Conservation (phyloP, 2,329 filamentous ascomycete species). For the Sporothrix euskadiensis region DNA sequence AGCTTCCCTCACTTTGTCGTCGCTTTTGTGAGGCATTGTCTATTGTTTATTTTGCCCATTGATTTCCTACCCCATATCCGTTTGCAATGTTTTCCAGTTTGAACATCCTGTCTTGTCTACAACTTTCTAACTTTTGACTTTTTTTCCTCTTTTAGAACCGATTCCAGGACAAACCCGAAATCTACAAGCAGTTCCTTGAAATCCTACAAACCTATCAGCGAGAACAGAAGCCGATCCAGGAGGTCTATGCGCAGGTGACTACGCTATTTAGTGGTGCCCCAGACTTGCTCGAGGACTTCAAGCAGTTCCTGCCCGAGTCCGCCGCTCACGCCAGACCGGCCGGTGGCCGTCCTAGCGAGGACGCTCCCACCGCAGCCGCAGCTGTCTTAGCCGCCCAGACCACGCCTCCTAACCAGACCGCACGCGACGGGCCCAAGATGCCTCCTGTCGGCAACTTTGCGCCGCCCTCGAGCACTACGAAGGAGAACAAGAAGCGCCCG, state of each 20-base stretch:
- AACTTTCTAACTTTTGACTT: background rate
- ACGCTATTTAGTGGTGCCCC: conserved; percentile 89
- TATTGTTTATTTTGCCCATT: background rate
- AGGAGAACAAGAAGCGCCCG: conserved; percentile 87
- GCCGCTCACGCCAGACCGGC: conserved; percentile 60
- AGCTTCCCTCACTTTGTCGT: background rate
- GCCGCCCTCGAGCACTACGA: conserved; percentile 73
- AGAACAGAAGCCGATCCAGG: conserved; percentile 96
- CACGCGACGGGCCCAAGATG: conserved; percentile 70
- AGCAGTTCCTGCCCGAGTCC: conserved; percentile 95
- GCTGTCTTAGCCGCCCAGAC: conserved; percentile 54
- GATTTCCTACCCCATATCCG: background rate
- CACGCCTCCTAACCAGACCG: conserved; percentile 53
- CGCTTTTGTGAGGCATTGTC: background rate
- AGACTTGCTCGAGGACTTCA: conserved; percentile 95
- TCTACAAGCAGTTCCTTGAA: conserved; percentile 98
- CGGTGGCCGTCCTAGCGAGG: conserved; percentile 64
- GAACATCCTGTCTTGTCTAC: background rate
- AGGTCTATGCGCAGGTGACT: conserved; percentile 96
- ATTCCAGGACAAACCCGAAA: conserved; percentile 93
- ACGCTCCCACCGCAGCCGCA: conserved; percentile 55
- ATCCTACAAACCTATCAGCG: conserved; percentile 97
- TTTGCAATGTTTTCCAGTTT: conserved; percentile 5
- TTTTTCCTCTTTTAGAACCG: conserved; percentile 67
- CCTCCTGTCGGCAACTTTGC: conserved; percentile 95